Percentiles rank a stretch among this genome's conserved stretches.
Conservation (phyloP, 2,329 filamentous ascomycete genomes). For the Calonectria fujianensis region DNA sequence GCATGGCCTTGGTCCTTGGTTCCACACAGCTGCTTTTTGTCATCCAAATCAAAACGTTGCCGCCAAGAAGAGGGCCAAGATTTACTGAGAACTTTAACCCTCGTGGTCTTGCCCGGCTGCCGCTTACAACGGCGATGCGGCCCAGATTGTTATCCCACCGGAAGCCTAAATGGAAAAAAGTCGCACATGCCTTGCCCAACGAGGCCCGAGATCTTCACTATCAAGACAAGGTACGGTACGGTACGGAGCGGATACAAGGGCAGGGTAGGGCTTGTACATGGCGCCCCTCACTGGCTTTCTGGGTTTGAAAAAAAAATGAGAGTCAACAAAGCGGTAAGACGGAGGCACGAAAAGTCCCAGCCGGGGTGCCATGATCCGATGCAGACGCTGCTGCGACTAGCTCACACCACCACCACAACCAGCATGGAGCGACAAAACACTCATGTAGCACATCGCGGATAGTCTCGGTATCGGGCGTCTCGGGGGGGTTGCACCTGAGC, state of each 20-base stretch:
- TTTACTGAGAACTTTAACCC: slow-evolving; percentile 12
- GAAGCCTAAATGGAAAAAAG: slow-evolving; percentile 17
- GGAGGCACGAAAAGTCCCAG: slow-evolving; percentile 30
- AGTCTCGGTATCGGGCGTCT: slow-evolving; percentile 33
- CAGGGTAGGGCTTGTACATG: slow-evolving; percentile 2
- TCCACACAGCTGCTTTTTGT: neutral
- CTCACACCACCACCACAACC: slow-evolving; percentile 37
- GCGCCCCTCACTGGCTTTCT: neutral
- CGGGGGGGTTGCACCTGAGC: slow-evolving; percentile 31
- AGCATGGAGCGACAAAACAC: slow-evolving; percentile 20
- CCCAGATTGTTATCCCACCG: slow-evolving; percentile 18
- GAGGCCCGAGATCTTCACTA: slow-evolving; percentile 19
- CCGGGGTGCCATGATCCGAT: slow-evolving; percentile 35
- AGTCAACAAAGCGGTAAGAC: slow-evolving; percentile 36
- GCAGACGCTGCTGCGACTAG: slow-evolving; percentile 30
- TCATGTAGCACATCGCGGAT: slow-evolving; percentile 18
- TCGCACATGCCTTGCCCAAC: slow-evolving; percentile 7
- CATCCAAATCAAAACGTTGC: slow-evolving; percentile 13
- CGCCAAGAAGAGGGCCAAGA: slow-evolving; percentile 10
- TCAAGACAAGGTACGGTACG: slow-evolving; percentile 20
- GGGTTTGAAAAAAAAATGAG: neutral
- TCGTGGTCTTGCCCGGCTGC: neutral
- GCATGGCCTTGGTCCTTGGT: neutral
- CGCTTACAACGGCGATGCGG: slow-evolving; percentile 8
- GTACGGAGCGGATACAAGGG: slow-evolving; percentile 24